Conservation (phyloP, 2,329 filamentous ascomycete species). For the Colletotrichum magnum region DNA sequence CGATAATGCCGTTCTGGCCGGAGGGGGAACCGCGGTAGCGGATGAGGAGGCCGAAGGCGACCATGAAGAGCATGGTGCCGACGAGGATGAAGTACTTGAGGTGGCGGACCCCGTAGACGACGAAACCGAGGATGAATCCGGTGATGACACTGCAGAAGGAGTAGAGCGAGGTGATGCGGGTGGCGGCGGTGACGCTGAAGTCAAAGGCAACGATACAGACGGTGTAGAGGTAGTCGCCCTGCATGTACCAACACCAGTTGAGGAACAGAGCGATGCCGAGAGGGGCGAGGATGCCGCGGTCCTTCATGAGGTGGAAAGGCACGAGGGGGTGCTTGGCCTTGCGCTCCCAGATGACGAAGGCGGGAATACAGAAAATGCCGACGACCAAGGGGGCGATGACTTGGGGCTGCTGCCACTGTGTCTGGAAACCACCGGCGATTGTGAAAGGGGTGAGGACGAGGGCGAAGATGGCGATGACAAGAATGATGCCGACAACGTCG, state of each 20-base stretch:
- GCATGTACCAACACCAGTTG: conserved; percentile 73
- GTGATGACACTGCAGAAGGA: conserved; percentile 69
- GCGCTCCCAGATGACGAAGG: conserved; percentile 65
- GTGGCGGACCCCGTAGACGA: conserved; percentile 70
- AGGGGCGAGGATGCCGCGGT: conserved; percentile 75
- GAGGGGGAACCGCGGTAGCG: conserved; percentile 69
- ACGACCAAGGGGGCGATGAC: conserved; percentile 62
- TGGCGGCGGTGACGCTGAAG: conserved; percentile 69
- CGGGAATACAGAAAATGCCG: conserved; percentile 62
- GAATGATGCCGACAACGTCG: conserved; percentile 60
- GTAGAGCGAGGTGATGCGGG: conserved; percentile 73
- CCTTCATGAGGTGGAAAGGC: conserved; percentile 72
- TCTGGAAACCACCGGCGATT: conserved; percentile 58
- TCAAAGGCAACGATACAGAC: conserved; percentile 74
- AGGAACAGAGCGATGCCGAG: conserved; percentile 70
- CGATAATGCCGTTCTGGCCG: conserved; percentile 70
- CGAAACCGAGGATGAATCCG: conserved; percentile 68
- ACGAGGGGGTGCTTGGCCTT: conserved; percentile 67
- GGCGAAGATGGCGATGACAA: conserved; percentile 62
- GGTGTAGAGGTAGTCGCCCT: conserved; percentile 75
- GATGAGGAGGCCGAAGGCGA: conserved; percentile 77
- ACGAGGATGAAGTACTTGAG: conserved; percentile 75
- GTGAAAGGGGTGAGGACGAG: conserved; percentile 62
- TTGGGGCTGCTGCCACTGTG: conserved; percentile 54
- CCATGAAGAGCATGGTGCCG: conserved; percentile 72